These are phyloP conservation scores for Cadophora luteo-olivacea DNA, from an alignment of 2,329 filamentous ascomycete genomes.

Conservation along the genomic window DNA sequence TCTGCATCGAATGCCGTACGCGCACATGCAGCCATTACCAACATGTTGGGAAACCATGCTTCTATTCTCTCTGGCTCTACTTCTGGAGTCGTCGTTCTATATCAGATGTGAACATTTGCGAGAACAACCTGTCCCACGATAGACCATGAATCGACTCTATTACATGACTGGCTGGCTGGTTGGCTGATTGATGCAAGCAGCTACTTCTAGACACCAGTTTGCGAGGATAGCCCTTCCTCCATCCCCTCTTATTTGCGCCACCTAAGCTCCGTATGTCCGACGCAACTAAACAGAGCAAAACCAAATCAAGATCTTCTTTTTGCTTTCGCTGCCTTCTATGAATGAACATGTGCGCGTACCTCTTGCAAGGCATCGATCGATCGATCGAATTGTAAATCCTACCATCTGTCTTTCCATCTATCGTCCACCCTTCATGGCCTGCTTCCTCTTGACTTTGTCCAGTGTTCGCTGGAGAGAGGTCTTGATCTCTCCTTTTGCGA, in stretches of 20 bases:
- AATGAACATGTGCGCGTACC: background rate
- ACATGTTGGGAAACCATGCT: background rate
- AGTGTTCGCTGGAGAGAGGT: constrained; percentile 63
- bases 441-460: constrained; percentile 65
- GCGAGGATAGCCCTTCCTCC: constrained; percentile 3
- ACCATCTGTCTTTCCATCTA: constrained; percentile 9
- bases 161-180: constrained; percentile 7
- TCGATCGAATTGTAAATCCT: background rate
- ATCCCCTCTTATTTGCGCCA: constrained; percentile 1
- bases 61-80: background rate
- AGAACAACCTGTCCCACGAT: background rate
- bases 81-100: background rate
- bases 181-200: background rate
- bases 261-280: background rate
- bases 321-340: background rate
- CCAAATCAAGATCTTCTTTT: background rate
- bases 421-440: constrained; percentile 41
- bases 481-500: constrained; percentile 87
- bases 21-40: background rate
- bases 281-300: background rate
- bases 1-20: background rate
- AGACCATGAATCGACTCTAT: background rate
- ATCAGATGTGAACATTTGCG: background rate
- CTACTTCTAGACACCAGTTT: constrained; percentile 7
- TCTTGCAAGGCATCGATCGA: constrained; percentile 3